Base-by-base conservation (phyloP, 768 basidiomycete species). In the Dentipellis fragilis region DNA sequence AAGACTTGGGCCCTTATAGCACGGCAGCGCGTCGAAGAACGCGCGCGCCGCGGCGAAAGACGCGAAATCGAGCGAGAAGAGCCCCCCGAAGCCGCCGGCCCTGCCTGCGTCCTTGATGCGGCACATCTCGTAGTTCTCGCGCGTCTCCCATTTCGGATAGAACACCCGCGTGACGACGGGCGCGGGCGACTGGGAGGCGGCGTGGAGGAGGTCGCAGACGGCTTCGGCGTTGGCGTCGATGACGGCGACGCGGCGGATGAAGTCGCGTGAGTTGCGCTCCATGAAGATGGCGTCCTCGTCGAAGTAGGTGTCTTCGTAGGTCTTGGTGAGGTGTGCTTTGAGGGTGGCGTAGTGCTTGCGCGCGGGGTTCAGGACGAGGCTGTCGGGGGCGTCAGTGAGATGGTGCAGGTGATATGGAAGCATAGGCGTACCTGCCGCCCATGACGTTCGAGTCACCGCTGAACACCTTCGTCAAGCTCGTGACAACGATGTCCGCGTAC, bases 191-290 rank as follows among this genome's bases (percentile, higher is more conserved):
- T 73, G 54, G 0, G 85, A 85, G 49, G 78, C 80, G 2, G 80
- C 74, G 39, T 75, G 78, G 29, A 99, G 75, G 66, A 86, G 81
- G 54, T 89, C 85, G 68, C 92, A 94, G 55, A 94, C 74, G 46
- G 79, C 80, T 66, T 91, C 84, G 3, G 94, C 75, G 67, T 95
- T 98, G 35, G 69, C 67, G 68, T 98, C 91, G 69, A 95, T 91
- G 53, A 74, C 67, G 54, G 74, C 74, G 61, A 93, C 78, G 54
- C 95, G 89, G 8, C 72, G 75, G 52, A 77, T 71, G 74, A 95
- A 97, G 71, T 96, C 85, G 51, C 95, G 89, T 16, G 95, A 98
- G 71, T 99, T 99, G 61, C 94, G 88, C 67, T 99, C 95, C 88
- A 99, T 89, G 75, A 84, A 95, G 55, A 97, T 82, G 42, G 90